A percentile compares a stretch with the other conserved stretches of the same genome.
Evolutionary conservation across 345 rosid species (phyloP).

Genomic region (Eutrema yunnanense): DNA sequence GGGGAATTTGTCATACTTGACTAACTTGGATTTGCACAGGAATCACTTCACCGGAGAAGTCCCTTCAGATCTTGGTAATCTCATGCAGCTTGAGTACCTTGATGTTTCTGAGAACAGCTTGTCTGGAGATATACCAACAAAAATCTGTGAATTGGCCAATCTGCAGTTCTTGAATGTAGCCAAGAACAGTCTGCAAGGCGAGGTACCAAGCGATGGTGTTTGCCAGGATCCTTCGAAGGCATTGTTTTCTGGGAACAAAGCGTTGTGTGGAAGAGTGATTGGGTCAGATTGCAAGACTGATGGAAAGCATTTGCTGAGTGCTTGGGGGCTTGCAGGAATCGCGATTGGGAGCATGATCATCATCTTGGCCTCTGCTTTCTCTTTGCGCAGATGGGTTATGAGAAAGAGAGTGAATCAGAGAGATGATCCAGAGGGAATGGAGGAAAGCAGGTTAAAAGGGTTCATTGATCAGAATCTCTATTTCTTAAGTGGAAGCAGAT

Average conservation of each 20-base stretch:
- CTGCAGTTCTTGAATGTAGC: conserved; percentile 48
- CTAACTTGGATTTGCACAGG: conserved; percentile 54
- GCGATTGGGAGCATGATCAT: conserved; percentile 39
- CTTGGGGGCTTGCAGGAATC: conserved; percentile 48
- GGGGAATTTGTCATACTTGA: conserved; percentile 63
- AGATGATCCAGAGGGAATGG: conserved; percentile 44
- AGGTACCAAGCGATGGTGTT: conserved; percentile 50
- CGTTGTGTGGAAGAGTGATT: conserved; percentile 44
- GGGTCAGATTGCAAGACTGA: conserved; percentile 47
- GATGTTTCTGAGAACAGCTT: conserved; percentile 59
- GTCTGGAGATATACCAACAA: conserved; percentile 58
- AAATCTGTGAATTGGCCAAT: conserved; percentile 43
- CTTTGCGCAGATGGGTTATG: conserved; percentile 38
- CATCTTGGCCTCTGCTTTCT: conserved; percentile 30
- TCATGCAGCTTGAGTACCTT: conserved; percentile 57
- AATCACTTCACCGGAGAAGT: conserved; percentile 57
- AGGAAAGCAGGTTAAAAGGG: conserved; percentile 47
- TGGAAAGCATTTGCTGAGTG: conserved; percentile 30
- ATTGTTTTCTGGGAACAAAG: conserved; percentile 54
- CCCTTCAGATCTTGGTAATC: conserved; percentile 53
- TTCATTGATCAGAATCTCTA: conserved; percentile 51
- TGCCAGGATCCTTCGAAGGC: conserved; percentile 48
- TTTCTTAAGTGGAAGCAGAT: conserved; percentile 63
- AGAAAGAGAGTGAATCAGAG: conserved; percentile 31
- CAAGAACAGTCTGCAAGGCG: conserved; percentile 55